Evolutionary conservation across 805 yeast genomes (phyloP).

Genomic region (Candida boleticola): DNA sequence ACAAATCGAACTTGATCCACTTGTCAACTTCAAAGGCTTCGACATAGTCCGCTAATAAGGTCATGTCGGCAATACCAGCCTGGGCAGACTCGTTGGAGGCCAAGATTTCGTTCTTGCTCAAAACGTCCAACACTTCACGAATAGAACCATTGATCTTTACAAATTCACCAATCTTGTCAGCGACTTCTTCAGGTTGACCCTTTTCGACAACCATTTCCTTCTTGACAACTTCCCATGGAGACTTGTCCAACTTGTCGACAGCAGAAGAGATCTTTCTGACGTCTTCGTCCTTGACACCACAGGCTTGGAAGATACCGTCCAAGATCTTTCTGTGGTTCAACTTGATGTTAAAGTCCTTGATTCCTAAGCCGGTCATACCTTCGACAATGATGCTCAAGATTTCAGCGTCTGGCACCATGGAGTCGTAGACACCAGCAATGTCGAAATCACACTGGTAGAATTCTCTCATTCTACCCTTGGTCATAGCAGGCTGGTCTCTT

Average conservation of each 20-base stretch:
- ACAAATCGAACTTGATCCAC: conserved; percentile 81
- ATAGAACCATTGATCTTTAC: conserved; percentile 84
- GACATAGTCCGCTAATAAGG: conserved; percentile 66
- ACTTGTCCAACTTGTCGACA: conserved; percentile 93
- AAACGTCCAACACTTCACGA: conserved; percentile 53
- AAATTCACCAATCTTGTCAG: conserved; percentile 88
- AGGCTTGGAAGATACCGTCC: conserved; percentile 92
- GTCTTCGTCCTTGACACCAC: conserved; percentile 93
- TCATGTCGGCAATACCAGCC: conserved; percentile 80
- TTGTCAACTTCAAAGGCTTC: conserved; percentile 76
- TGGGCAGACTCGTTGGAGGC: conserved; percentile 68
- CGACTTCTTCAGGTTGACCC: conserved; percentile 86
- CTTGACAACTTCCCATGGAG: conserved; percentile 93
- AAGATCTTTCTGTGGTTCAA: conserved; percentile 92
- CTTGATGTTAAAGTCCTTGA: conserved; percentile 85
- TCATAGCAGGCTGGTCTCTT: conserved; percentile 99
- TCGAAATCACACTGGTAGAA: conserved; percentile 99
- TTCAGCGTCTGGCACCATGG: conserved; percentile 97
- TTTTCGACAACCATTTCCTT: conserved; percentile 91
- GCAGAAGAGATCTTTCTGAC: conserved; percentile 92
- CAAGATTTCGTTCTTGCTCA: conserved; percentile 59
- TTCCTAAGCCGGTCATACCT: conserved; percentile 81
- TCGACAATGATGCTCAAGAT: conserved; percentile 76
- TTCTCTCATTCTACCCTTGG: conserved; percentile 99
- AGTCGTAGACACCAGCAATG: conserved; percentile 87